Evolutionary conservation across 257 asterid species (phyloP).

Genomic region (Echites panduratus): DNA sequence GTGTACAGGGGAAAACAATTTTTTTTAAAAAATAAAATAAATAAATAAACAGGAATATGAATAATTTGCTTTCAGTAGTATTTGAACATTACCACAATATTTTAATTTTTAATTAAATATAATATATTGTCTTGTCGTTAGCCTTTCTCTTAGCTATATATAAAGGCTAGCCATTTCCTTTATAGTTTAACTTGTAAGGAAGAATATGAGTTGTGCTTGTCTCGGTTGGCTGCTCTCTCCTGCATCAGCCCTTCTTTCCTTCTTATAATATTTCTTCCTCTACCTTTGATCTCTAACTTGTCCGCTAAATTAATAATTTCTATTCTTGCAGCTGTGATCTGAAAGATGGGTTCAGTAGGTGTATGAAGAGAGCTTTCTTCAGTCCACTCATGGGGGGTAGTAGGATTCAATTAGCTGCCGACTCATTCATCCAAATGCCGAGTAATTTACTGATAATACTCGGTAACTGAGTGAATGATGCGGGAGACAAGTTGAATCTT

Average conservation of each 20-base stretch:
- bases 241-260: neutral
- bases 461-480: constrained; percentile 74
- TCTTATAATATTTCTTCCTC: neutral
- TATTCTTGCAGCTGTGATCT: constrained; percentile 43
- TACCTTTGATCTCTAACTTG: too few relatives aligned
- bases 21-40: constrained; percentile 8
- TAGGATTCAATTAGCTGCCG: constrained; percentile 90
- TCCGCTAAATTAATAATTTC: too few relatives aligned
- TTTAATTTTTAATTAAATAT: neutral
- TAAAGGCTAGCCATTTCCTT: neutral
- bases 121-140: constrained; percentile 12
- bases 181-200: too few relatives aligned
- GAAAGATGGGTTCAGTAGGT: neutral
- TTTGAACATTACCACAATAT: neutral
- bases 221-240: too few relatives aligned
- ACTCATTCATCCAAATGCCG: constrained; percentile 92
- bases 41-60: constrained; percentile 9
- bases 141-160: constrained; percentile 21
- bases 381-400: constrained; percentile 65
- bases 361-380: constrained; percentile 84
- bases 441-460: constrained; percentile 26
- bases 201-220: too few relatives aligned
- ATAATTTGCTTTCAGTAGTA: constrained; percentile 4
- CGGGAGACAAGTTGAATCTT: constrained; percentile 76
- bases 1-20: constrained; percentile 18